A percentile compares a stretch with the other conserved stretches of the same genome.
Evolutionary conservation across 495 filamentous ascomycete genomes (phyloP).

Genomic region (Barbatosphaeria neglecta): DNA sequence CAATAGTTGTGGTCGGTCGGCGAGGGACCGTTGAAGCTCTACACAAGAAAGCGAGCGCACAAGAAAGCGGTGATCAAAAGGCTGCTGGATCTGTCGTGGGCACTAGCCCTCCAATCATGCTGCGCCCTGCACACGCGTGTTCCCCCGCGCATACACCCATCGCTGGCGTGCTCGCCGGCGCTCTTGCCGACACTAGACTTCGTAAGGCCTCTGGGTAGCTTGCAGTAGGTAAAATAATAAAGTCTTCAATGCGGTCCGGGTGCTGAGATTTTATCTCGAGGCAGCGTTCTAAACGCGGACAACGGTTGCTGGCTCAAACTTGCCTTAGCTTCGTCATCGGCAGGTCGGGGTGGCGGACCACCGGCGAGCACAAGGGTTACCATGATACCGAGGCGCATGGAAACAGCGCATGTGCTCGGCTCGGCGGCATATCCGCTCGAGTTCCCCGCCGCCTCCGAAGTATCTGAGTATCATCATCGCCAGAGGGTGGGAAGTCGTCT

Average conservation of each 20-base stretch:
- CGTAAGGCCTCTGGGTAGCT: no score
- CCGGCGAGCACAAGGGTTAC: slow-evolving; percentile 3
- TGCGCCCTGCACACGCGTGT: background rate
- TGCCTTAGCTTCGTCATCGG: slow-evolving; percentile 9
- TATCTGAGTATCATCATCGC: slow-evolving; percentile 52
- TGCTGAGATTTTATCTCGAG: background rate
- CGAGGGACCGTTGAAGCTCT: no score
- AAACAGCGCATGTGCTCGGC: background rate
- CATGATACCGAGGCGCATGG: background rate
- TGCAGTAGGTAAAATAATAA: no score
- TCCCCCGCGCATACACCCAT: no score
- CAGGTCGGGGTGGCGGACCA: background rate
- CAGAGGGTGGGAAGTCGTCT: slow-evolving; percentile 9
- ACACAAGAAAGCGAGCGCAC: no score
- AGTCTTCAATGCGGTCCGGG: no score
- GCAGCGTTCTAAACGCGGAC: background rate
- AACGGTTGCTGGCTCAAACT: slow-evolving; percentile 6
- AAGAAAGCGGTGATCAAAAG: no score
- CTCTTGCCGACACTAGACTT: no score
- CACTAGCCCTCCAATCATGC: background rate
- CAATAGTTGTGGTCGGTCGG: no score
- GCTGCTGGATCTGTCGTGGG: no score
- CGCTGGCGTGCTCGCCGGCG: no score
- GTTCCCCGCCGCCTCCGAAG: slow-evolving; percentile 40
- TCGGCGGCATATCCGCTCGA: slow-evolving; percentile 1